A percentile compares a stretch with the other conserved stretches of the same genome.
These are phyloP conservation scores for Pinus taeda DNA, from an alignment of 75 land plant genomes.

Conservation along the genomic window DNA sequence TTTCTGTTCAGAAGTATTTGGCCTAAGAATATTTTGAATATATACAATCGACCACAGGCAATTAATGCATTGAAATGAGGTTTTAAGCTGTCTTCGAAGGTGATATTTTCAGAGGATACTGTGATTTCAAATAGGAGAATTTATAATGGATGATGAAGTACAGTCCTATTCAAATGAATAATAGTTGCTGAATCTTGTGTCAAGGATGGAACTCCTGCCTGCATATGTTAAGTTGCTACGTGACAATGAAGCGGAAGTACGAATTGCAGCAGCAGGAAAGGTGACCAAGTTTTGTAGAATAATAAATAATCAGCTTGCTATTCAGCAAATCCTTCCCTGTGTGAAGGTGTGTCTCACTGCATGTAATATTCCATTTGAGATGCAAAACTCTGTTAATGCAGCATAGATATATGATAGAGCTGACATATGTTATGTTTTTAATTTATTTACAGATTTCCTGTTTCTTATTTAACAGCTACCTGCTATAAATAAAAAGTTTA, in stretches of 20 bases:
- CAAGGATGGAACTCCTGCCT: constrained; percentile 50
- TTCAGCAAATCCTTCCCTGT: constrained; percentile 60
- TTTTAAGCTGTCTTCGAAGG: background rate
- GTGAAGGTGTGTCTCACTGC: constrained; percentile 41
- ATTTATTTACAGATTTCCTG: background rate
- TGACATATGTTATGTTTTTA: background rate
- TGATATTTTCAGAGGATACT: background rate
- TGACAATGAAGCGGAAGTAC: constrained; percentile 70
- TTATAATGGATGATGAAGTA: background rate
- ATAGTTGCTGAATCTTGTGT: background rate
- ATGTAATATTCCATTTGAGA: background rate
- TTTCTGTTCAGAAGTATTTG: background rate
- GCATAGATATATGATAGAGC: background rate
- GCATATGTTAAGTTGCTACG: constrained; percentile 60
- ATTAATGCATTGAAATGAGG: background rate
- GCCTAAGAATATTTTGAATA: background rate
- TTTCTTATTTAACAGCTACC: background rate
- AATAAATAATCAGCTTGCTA: constrained; percentile 46
- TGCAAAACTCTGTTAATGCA: background rate
- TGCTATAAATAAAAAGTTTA: background rate
- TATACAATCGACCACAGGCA: background rate
- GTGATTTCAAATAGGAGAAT: background rate
- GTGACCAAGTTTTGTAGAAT: constrained; percentile 62
- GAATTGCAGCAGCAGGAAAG: constrained; percentile 67
- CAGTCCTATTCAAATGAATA: background rate